These are phyloP conservation scores for Quercus ilex DNA, from an alignment of 306 rosid species.

Conservation along the genomic window DNA sequence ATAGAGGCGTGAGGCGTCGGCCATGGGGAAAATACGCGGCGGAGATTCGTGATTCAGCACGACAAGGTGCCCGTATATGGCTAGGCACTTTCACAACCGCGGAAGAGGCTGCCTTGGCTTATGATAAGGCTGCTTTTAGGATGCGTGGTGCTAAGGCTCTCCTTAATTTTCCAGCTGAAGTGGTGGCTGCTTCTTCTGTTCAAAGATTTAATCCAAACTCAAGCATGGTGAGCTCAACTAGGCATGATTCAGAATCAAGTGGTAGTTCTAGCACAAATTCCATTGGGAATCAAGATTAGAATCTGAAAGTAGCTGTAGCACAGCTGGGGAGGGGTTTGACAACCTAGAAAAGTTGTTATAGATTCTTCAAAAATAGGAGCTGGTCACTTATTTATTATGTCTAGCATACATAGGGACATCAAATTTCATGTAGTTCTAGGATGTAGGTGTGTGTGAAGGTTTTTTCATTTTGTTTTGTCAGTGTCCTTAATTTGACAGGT, in stretches of 20 bases:
- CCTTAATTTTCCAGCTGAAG: constrained; percentile 69
- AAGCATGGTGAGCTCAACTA: neutral
- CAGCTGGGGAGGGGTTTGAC: neutral
- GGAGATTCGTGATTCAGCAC: constrained; percentile 76
- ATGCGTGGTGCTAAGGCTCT: constrained; percentile 81
- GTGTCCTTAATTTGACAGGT: neutral
- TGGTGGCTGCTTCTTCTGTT: constrained; percentile 39
- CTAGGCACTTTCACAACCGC: constrained; percentile 86
- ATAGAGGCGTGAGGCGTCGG: constrained; percentile 77
- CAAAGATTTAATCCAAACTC: constrained; percentile 4
- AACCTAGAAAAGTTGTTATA: neutral
- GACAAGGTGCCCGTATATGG: constrained; percentile 77
- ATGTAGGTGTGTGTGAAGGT: neutral
- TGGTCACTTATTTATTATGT: neutral
- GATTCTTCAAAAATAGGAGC: neutral
- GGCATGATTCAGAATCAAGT: constrained; percentile 30
- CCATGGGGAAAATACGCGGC: constrained; percentile 97
- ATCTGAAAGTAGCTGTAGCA: constrained; percentile 21
- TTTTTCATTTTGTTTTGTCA: neutral
- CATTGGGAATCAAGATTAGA: constrained; percentile 13
- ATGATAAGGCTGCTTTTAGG: constrained; percentile 75
- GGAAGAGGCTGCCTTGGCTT: constrained; percentile 89
- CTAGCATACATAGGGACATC: neutral
- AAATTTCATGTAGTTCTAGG: constrained; percentile 1
- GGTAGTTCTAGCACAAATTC: constrained; percentile 19